These are phyloP conservation scores for Echria macrotheca DNA, from an alignment of 495 filamentous ascomycete species.

Conservation along the genomic window DNA sequence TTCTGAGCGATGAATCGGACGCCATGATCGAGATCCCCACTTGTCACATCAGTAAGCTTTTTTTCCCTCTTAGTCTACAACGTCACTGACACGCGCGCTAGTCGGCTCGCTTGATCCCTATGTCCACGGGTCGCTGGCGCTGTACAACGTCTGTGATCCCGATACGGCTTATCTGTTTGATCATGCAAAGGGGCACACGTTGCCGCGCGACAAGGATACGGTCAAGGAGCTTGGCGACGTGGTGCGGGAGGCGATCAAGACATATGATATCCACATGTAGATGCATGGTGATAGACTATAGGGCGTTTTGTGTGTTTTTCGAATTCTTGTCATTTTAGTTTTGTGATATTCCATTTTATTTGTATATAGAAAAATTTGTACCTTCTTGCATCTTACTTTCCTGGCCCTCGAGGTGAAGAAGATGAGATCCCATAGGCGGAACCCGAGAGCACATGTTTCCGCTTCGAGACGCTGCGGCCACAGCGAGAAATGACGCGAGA, in stretches of 20 bases:
- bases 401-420: too few relatives aligned
- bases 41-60: slow-evolving; percentile 49
- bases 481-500: too few relatives aligned
- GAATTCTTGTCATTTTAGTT: not conserved
- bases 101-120: slow-evolving; percentile 54
- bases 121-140: slow-evolving; percentile 49
- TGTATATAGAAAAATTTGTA: too few relatives aligned
- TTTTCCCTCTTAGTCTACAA: not conserved
- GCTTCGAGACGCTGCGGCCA: too few relatives aligned
- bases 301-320: not conserved
- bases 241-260: slow-evolving; percentile 34
- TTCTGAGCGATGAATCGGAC: slow-evolving; percentile 50
- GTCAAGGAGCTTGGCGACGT: slow-evolving; percentile 47
- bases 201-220: slow-evolving; percentile 46
- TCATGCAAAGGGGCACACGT: slow-evolving; percentile 52
- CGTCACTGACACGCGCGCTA: slow-evolving; percentile 7
- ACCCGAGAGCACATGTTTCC: too few relatives aligned
- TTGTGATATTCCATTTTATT: not conserved
- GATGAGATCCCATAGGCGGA: too few relatives aligned
- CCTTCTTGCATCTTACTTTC: too few relatives aligned
- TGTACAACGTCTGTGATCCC: slow-evolving; percentile 55
- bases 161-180: slow-evolving; percentile 54
- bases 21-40: slow-evolving; percentile 50
- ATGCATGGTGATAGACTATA: not conserved
- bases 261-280: slow-evolving; percentile 21